Base-by-base conservation (phyloP, 768 basidiomycete genomes). In the Serpula lacrymans region DNA sequence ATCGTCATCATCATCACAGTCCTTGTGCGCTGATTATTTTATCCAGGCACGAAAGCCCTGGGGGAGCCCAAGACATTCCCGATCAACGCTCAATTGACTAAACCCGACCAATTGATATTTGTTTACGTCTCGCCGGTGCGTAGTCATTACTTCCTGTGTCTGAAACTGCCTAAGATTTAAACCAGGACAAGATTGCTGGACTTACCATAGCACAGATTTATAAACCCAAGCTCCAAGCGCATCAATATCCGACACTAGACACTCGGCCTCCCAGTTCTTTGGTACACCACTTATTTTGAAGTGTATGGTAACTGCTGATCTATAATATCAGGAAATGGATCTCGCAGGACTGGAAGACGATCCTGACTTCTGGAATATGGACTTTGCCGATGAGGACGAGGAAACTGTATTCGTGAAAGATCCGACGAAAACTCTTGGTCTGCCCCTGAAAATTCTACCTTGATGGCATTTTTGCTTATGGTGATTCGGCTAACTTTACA, bases 171-270 rank as follows among this genome's bases (percentile, higher is more conserved):
- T 41, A 42, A 18, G 39, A n/a, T 45, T 44, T 21, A 55, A 37
- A n/a, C 23, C 52, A 92, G 86, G 91, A 93, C 62, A 74, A 71
- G 23, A 66, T 82, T 18, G 89, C 88, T 17, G 91, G 91, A 5
- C 63, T 84, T 7, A 64, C 72, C 1, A 62, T 78, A 9, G 62
- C 68, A 6, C 57, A 69, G 24, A 63, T 68, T 1, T 82, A 83
- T 54, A 81, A 75, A 52, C 86, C 87, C 12, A 62, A 61, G 11
- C 45, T 90, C 30, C 47, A 70, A 10, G 53, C 75, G 8, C 63
- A 57, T 21, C 70, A 76, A 45, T 92, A 78, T 59, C 88, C 86
- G 3, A 77, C 74, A n/a, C 54, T 71, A 41, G 67, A 84, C 50
- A 91, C 89, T 13, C 77, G 84, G 14, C 88, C 88, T n/a, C 62